Evolutionary conservation across 768 basidiomycete species (phyloP).

Genomic region (Gymnopilus junonius): DNA sequence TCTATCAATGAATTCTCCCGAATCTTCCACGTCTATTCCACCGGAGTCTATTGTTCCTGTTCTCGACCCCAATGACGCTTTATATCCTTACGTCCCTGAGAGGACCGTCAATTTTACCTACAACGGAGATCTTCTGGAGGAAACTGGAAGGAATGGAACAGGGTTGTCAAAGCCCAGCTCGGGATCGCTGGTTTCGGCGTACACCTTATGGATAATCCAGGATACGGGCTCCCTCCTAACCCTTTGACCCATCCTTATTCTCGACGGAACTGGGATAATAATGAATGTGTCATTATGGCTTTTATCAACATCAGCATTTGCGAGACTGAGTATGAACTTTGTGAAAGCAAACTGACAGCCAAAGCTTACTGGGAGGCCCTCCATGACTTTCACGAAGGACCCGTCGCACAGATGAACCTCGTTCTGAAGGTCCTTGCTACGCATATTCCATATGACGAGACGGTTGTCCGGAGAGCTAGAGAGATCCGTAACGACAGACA

Average conservation of each 20-base stretch:
- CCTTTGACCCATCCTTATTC: not conserved
- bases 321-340: not conserved
- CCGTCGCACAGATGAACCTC: conserved; percentile 21
- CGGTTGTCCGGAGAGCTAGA: not conserved
- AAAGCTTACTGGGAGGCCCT: conserved; percentile 10
- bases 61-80: too few species aligned
- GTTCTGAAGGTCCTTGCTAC: conserved; percentile 15
- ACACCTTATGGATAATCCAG: not conserved
- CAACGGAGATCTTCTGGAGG: conserved; percentile 8
- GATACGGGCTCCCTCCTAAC: not conserved
- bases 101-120: not conserved
- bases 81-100: not conserved
- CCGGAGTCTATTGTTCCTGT: too few species aligned
- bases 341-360: conserved; percentile 3
- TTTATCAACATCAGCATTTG: conserved; percentile 4
- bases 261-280: conserved; percentile 16
- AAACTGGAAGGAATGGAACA: conserved; percentile 15
- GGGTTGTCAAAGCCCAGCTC: not conserved
- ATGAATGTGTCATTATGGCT: conserved; percentile 6
- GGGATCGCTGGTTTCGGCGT: conserved; percentile 1
- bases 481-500: conserved; percentile 2
- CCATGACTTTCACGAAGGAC: conserved; percentile 19
- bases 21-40: too few species aligned
- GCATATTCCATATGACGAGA: not conserved
- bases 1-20: too few species aligned